phyloP scores from a whole-genome alignment of 2,329 filamentous ascomycete species.

The Sclerotinia minor region DNA sequence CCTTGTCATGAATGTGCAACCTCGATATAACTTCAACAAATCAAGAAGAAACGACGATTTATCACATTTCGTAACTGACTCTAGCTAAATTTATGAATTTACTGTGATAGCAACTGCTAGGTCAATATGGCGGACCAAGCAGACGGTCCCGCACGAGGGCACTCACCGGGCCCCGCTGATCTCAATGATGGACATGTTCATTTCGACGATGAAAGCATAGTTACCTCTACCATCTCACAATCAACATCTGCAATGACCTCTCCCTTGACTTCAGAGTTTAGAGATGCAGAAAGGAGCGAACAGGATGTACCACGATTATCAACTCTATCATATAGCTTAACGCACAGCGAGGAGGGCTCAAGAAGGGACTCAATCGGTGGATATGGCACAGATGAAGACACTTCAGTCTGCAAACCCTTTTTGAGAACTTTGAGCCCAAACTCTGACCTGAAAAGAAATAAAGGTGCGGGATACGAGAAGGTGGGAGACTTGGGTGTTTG shows the following conservation, averaged over 20 bases:
- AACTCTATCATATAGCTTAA: slow-evolving; percentile 34
- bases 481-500: slow-evolving; percentile 49
- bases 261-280: slow-evolving; percentile 39
- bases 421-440: slow-evolving; percentile 53
- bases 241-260: slow-evolving; percentile 42
- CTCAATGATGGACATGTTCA: slow-evolving; percentile 33
- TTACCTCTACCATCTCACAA: slow-evolving; percentile 33
- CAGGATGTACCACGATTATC: slow-evolving; percentile 36
- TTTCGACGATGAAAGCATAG: slow-evolving; percentile 35
- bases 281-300: slow-evolving; percentile 30
- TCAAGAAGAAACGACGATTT: not conserved
- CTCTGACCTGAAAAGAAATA: slow-evolving; percentile 38
- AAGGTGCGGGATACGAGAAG: slow-evolving; percentile 40
- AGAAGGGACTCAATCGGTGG: slow-evolving; percentile 30
- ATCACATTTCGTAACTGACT: not conserved
- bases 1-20: slow-evolving; percentile 11
- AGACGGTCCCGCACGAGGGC: slow-evolving; percentile 32
- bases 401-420: slow-evolving; percentile 58
- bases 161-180: slow-evolving; percentile 36
- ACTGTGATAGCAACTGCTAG: slow-evolving; percentile 7
- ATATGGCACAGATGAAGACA: slow-evolving; percentile 59
- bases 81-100: not conserved
- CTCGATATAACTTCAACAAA: slow-evolving; percentile 3
- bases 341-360: slow-evolving; percentile 30
- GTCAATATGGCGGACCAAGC: slow-evolving; percentile 40